Percentiles rank a stretch among this genome's conserved stretches.
Conservation (phyloP, 2,329 filamentous ascomycete species). For the Byssothecium circinans region DNA sequence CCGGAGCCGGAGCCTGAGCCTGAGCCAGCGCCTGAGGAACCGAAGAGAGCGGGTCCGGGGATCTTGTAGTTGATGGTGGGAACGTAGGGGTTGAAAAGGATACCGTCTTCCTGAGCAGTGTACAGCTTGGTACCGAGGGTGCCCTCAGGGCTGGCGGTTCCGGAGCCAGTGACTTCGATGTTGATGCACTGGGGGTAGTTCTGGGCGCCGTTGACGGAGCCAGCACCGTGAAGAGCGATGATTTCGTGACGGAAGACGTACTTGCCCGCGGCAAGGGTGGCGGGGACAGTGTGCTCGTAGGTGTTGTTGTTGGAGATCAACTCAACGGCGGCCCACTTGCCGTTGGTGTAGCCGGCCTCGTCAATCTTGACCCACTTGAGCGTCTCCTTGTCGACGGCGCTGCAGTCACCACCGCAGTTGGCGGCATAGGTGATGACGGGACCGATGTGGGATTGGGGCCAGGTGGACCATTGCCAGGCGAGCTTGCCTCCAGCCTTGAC, state of each 20-base stretch:
- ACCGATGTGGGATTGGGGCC: constrained; percentile 43
- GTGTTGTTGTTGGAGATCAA: constrained; percentile 54
- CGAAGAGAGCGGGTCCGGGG: constrained; percentile 48
- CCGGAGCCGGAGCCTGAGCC: constrained; percentile 19
- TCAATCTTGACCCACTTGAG: constrained; percentile 46
- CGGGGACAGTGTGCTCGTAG: constrained; percentile 50
- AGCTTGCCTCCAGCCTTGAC: constrained; percentile 63
- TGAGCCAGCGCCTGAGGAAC: constrained; percentile 6
- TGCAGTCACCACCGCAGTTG: constrained; percentile 33
- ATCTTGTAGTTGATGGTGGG: constrained; percentile 41
- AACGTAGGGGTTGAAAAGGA: constrained; percentile 48
- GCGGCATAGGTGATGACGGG: constrained; percentile 46
- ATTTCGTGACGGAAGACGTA: constrained; percentile 61
- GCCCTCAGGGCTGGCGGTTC: constrained; percentile 49
- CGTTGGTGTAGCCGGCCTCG: constrained; percentile 31
- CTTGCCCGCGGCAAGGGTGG: constrained; percentile 49
- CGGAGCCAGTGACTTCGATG: constrained; percentile 53
- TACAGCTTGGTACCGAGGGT: constrained; percentile 55
- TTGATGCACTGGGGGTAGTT: constrained; percentile 58
- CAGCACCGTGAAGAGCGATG: constrained; percentile 53
- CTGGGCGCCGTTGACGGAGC: constrained; percentile 53
- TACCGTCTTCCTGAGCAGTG: constrained; percentile 43
- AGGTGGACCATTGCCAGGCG: constrained; percentile 55
- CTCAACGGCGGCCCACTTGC: constrained; percentile 42
- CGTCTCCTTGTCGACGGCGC: constrained; percentile 37